Conservation (phyloP, 768 basidiomycete species). For the Jaapia argillacea region DNA sequence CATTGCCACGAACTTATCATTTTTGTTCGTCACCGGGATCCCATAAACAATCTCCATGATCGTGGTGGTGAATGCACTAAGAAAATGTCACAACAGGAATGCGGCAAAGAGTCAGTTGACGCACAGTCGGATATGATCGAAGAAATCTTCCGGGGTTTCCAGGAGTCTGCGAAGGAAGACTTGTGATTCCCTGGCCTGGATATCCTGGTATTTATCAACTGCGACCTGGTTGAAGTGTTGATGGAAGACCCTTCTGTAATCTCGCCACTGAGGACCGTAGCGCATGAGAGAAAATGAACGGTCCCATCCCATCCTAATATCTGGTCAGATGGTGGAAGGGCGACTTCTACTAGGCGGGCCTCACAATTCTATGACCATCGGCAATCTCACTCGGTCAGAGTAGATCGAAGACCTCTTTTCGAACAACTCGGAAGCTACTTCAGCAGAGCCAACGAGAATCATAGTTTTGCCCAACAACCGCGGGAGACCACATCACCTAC, state of each 20-base stretch:
- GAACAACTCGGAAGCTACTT: conserved; percentile 51
- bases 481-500: too few species aligned
- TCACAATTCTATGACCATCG: conserved; percentile 8
- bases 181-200: conserved; percentile 3
- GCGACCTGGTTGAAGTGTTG: conserved; percentile 8
- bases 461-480: neutral
- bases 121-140: conserved; percentile 1
- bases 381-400: conserved; percentile 33
- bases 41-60: neutral
- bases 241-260: conserved; percentile 9
- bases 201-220: conserved; percentile 2
- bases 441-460: conserved; percentile 53
- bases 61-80: neutral
- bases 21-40: neutral
- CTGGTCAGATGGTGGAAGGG: too few species aligned
- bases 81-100: neutral
- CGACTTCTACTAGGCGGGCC: too few species aligned
- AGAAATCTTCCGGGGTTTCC: conserved; percentile 2
- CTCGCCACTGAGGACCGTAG: conserved; percentile 7
- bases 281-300: neutral
- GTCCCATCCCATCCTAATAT: neutral
- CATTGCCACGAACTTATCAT: neutral
- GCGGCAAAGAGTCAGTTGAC: neutral
- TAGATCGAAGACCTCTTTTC: conserved; percentile 66
- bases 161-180: conserved; percentile 2